phyloP scores from a whole-genome alignment of 352 stramenopile genomes.

The Albugo candida region DNA sequence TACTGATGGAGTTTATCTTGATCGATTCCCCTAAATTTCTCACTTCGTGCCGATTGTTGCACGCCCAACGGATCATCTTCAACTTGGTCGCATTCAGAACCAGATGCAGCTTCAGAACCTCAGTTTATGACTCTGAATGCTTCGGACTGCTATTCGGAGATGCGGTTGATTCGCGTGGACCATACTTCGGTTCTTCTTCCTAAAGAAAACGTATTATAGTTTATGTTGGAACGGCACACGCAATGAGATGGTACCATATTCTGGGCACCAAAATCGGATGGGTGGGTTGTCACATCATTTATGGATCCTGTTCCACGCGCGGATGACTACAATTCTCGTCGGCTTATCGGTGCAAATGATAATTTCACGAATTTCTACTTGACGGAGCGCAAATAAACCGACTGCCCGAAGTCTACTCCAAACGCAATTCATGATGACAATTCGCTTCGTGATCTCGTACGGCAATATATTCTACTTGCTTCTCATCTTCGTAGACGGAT shows the following conservation, averaged over 20 bases:
- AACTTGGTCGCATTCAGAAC: constrained; percentile 21
- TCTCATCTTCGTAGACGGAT: constrained; percentile 17
- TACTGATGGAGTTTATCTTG: constrained; percentile 90
- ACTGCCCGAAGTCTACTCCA: constrained; percentile 90
- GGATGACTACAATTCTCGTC: constrained; percentile 40
- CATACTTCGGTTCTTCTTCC: constrained; percentile 68
- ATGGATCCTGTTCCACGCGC: constrained; percentile 77
- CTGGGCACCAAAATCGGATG: constrained; percentile 89
- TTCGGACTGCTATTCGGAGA: constrained; percentile 2
- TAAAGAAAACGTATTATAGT: too few relatives aligned
- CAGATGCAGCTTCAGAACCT: constrained; percentile 7
- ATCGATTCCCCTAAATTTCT: constrained; percentile 74
- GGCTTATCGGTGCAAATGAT: not conserved
- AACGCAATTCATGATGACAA: constrained; percentile 92
- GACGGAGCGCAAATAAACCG: constrained; percentile 89
- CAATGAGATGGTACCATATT: constrained; percentile 58
- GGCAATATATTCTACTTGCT: constrained; percentile 55
- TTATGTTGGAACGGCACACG: not conserved
- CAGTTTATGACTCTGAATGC: constrained; percentile 9
- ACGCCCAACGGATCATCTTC: constrained; percentile 47
- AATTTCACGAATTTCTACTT: too few relatives aligned
- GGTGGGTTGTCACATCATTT: constrained; percentile 87
- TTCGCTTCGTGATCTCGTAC: constrained; percentile 69
- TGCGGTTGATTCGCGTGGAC: constrained; percentile 39
- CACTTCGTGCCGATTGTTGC: constrained; percentile 35